Evolutionary conservation across 768 basidiomycete species (phyloP).

Genomic region (Cystobasidium tubakii): DNA sequence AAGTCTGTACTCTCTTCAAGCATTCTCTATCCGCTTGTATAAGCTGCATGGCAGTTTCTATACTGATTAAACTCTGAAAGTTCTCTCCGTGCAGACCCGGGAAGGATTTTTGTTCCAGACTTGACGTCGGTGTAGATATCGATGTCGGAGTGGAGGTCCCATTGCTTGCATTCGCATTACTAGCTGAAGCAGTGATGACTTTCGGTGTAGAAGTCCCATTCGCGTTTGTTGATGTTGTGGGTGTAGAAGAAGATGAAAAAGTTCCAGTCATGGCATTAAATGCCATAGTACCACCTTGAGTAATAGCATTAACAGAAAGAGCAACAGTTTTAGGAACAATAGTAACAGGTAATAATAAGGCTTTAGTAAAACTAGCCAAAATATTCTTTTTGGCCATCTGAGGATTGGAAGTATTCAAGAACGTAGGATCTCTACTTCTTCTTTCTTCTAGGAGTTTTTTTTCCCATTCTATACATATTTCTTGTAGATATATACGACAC

Average conservation of each 20-base stretch:
- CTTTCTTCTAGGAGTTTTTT: conserved; percentile 50
- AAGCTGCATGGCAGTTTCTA: conserved; percentile 82
- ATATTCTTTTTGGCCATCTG: conserved; percentile 87
- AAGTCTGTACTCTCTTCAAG: conserved; percentile 85
- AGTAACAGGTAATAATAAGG: conserved; percentile 85
- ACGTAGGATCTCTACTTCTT: conserved; percentile 53
- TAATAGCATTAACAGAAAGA: conserved; percentile 50
- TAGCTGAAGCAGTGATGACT: background rate
- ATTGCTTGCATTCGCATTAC: background rate
- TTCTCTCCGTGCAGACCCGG: conserved; percentile 51
- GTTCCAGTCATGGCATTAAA: conserved; percentile 44
- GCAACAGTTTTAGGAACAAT: conserved; percentile 77
- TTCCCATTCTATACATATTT: conserved; percentile 75
- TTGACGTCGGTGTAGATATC: background rate
- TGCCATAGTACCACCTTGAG: conserved; percentile 56
- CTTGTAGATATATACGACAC: conserved; percentile 66
- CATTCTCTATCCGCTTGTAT: conserved; percentile 89
- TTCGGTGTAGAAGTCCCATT: conserved; percentile 32
- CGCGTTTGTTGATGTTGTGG: conserved; percentile 25
- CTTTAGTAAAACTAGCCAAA: conserved; percentile 80
- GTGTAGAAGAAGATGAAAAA: background rate
- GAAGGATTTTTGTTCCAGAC: background rate
- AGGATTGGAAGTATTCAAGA: conserved; percentile 78
- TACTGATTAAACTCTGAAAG: conserved; percentile 80
- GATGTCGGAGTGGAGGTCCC: background rate